phyloP scores from a whole-genome alignment of 768 basidiomycete genomes.

The Mycena leptocephala region DNA sequence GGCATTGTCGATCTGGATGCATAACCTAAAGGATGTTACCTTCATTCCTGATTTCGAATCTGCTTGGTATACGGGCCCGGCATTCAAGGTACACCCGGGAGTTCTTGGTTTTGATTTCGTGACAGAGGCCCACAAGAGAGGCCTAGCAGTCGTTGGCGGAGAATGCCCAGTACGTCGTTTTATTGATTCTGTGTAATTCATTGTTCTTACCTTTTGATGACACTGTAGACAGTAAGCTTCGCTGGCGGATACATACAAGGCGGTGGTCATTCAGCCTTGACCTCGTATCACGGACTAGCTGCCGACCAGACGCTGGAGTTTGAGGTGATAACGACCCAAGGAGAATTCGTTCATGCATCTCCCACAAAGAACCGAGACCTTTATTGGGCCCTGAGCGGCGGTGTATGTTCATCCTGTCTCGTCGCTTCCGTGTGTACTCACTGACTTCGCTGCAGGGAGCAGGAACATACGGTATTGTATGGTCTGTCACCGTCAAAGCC shows the following conservation, averaged over 20 bases:
- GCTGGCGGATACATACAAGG: slow-evolving; percentile 56
- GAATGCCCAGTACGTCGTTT: slow-evolving; percentile 24
- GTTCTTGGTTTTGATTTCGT: slow-evolving; percentile 22
- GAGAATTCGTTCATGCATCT: slow-evolving; percentile 47
- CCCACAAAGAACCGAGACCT: slow-evolving; percentile 46
- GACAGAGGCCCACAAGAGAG: slow-evolving; percentile 27
- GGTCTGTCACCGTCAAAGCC: slow-evolving; percentile 33
- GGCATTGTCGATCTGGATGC: slow-evolving; percentile 32
- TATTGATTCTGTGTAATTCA: slow-evolving; percentile 7
- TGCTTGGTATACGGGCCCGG: slow-evolving; percentile 22
- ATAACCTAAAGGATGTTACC: slow-evolving; percentile 23
- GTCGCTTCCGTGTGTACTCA: slow-evolving; percentile 6
- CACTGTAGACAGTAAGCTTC: slow-evolving; percentile 50
- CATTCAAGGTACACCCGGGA: slow-evolving; percentile 28
- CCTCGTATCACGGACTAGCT: slow-evolving; percentile 30
- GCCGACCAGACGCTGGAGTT: slow-evolving; percentile 49
- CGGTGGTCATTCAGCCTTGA: slow-evolving; percentile 40
- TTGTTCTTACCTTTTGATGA: slow-evolving; percentile 14
- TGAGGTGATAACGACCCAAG: slow-evolving; percentile 60
- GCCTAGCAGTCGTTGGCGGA: slow-evolving; percentile 26
- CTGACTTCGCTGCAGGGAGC: slow-evolving; percentile 22
- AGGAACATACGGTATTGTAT: slow-evolving; percentile 33
- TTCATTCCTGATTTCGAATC: slow-evolving; percentile 25
- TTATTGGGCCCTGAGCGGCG: too few relatives aligned
- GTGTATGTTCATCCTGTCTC: too few relatives aligned